phyloP scores from a whole-genome alignment of 805 yeast species.

The Ogataea neopini region DNA sequence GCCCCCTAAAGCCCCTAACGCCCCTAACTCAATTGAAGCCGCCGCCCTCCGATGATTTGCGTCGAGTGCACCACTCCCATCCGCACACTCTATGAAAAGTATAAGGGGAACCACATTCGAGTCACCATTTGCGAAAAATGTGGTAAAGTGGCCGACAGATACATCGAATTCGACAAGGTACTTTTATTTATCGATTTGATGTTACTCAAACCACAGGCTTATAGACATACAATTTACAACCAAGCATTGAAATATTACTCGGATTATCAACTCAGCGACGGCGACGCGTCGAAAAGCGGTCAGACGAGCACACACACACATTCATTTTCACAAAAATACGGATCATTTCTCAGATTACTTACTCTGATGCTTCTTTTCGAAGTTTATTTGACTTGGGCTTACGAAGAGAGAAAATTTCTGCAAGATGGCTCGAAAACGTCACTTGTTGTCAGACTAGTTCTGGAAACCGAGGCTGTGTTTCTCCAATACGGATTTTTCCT shows the following conservation, averaged over 20 bases:
- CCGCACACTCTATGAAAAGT: constrained; percentile 64
- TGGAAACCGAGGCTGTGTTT: constrained; percentile 39
- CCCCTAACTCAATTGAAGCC: too few relatives aligned
- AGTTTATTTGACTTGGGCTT: constrained; percentile 90
- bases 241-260: constrained; percentile 29
- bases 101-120: constrained; percentile 76
- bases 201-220: constrained; percentile 83
- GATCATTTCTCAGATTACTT: constrained; percentile 46
- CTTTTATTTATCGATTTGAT: constrained; percentile 80
- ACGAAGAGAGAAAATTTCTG: constrained; percentile 62
- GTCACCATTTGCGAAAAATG: constrained; percentile 77
- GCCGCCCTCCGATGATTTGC: constrained; percentile 64
- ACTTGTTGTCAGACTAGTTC: constrained; percentile 29
- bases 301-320: constrained; percentile 1
- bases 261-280: constrained; percentile 30
- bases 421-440: constrained; percentile 27
- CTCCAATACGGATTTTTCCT: constrained; percentile 61
- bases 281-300: constrained; percentile 3
- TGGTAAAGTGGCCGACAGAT: constrained; percentile 77
- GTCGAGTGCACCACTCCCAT: constrained; percentile 80
- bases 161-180: constrained; percentile 87
- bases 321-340: constrained; percentile 11
- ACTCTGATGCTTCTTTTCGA: constrained; percentile 75
- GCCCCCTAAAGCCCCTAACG: too few relatives aligned
- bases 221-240: constrained; percentile 84